Percentiles rank a stretch among this genome's conserved stretches.
These are phyloP conservation scores for Penicillium paneum DNA, from an alignment of 2,329 filamentous ascomycete species.

Conservation along the genomic window DNA sequence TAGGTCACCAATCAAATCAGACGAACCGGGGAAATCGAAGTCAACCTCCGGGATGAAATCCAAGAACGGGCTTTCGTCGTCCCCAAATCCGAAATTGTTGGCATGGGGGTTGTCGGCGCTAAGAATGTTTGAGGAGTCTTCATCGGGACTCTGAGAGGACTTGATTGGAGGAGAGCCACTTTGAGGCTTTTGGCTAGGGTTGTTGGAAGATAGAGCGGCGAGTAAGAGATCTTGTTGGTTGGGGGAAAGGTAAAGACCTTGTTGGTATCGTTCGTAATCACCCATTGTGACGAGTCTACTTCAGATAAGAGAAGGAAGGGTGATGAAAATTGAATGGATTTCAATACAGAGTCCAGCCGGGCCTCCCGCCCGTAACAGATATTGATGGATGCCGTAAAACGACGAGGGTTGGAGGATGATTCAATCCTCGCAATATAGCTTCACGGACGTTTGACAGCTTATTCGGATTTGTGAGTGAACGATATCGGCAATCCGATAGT, in stretches of 20 bases:
- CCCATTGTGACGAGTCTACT: constrained; percentile 30
- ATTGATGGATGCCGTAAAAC: constrained; percentile 13
- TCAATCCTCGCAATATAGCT: not conserved
- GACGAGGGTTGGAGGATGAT: constrained; percentile 1
- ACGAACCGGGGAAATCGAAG: constrained; percentile 62
- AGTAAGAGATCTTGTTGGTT: constrained; percentile 74
- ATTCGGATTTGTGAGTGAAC: not conserved
- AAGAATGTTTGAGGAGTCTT: constrained; percentile 44
- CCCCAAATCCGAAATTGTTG: constrained; percentile 50
- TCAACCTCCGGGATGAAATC: constrained; percentile 80
- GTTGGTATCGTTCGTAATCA: constrained; percentile 43
- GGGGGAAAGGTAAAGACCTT: constrained; percentile 67
- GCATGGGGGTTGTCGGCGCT: constrained; percentile 39
- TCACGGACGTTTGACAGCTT: not conserved
- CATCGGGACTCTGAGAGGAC: constrained; percentile 35
- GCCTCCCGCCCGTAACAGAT: constrained; percentile 36
- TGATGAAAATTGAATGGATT: not conserved
- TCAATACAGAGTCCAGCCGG: constrained; percentile 20
- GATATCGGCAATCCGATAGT: not conserved
- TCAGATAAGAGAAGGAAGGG: not conserved
- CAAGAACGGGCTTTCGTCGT: constrained; percentile 74
- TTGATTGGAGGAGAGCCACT: constrained; percentile 24
- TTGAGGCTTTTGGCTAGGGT: constrained; percentile 35
- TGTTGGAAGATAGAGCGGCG: constrained; percentile 72
- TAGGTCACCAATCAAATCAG: constrained; percentile 72